Base-by-base conservation (phyloP, 2,329 filamentous ascomycete genomes). In the Pseudogymnoascus sp. region DNA sequence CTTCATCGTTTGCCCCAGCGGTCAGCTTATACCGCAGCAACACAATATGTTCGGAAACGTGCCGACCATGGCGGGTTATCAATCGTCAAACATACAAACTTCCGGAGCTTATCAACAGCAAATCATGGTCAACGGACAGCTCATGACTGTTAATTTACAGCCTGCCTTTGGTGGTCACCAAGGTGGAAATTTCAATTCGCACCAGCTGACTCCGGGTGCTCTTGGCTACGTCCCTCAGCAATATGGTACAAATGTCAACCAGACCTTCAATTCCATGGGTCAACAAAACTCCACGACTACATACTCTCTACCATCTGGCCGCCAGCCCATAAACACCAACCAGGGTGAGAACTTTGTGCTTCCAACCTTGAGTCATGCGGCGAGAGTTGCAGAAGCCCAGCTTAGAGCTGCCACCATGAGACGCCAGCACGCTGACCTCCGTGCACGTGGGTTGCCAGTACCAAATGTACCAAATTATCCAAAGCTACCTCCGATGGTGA, bases 391-490 rank as follows among this genome's bases (percentile, higher is more conserved):
- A 21, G 49, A 55, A 18, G 49, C 49, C 49, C 49, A 55, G 49
- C 49, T 55, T 55, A 55, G 49, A 33, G 49, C 49, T 21, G 49
- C 49, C 16, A 55, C 49, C 28, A 55, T 55, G 49, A 55, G 49
- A 55, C 49, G 49, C 49, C 49, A 55, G 49, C 49, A 55, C 9
- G 49, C 49, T 18, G 49, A 55, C 7, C 49, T 55, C 14, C 49
- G 49, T 33, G 49, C 49, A 55, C 49, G 49, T 55, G 49, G 49
- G 3, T n/a, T 55, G 16, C 28, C 49, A 33, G 49, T 55, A 7
- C 49, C 49, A 33, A 18, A 28, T 2, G 2, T 33, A 55, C 49
- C 49, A 12, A 18, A 18, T 14, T n/a, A 18, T 18, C 49, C 49
- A 33, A 55, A 33, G 45, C 6, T 16, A 8, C 49, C 49, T 21